Conservation (phyloP, 805 yeast species). For the Ogataea siamensis region DNA sequence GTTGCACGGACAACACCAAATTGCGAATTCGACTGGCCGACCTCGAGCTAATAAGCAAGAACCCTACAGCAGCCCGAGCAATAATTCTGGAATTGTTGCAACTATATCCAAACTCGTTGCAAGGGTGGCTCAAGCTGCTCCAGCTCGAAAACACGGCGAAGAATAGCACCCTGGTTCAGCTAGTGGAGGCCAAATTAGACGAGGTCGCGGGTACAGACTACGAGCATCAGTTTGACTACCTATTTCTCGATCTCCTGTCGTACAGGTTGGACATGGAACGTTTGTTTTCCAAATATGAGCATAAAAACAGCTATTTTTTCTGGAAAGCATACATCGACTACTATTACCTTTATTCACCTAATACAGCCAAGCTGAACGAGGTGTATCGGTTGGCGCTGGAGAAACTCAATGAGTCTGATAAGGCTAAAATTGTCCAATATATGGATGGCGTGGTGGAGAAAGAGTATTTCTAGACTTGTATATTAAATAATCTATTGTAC, state of each 20-base stretch:
- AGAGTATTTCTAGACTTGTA: constrained; percentile 9
- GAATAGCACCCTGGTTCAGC: constrained; percentile 28
- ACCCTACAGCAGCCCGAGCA: constrained; percentile 39
- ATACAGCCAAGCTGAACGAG: constrained; percentile 8
- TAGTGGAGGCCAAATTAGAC: constrained; percentile 31
- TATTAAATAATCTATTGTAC: constrained; percentile 3
- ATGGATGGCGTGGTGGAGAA: constrained; percentile 8
- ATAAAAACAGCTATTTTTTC: constrained; percentile 22
- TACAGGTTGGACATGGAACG: constrained; percentile 23
- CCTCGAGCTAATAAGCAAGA: constrained; percentile 39
- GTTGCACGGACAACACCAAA: constrained; percentile 29
- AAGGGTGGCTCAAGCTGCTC: constrained; percentile 41
- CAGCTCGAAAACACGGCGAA: constrained; percentile 39
- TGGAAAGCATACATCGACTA: constrained; percentile 28
- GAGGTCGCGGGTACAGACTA: constrained; percentile 23
- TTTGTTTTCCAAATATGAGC: constrained; percentile 29
- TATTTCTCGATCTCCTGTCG: constrained; percentile 36
- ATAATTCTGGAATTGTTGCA: constrained; percentile 26
- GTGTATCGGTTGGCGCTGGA: constrained; percentile 10
- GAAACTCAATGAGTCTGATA: constrained; percentile 1
- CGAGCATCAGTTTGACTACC: constrained; percentile 35
- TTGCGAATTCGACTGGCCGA: constrained; percentile 44
- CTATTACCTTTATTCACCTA: constrained; percentile 17
- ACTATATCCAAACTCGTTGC: constrained; percentile 35
- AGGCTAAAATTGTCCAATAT: constrained; percentile 1